These are phyloP conservation scores for Fusarium miscanthi DNA, from an alignment of 2,329 filamentous ascomycete species.

Conservation along the genomic window DNA sequence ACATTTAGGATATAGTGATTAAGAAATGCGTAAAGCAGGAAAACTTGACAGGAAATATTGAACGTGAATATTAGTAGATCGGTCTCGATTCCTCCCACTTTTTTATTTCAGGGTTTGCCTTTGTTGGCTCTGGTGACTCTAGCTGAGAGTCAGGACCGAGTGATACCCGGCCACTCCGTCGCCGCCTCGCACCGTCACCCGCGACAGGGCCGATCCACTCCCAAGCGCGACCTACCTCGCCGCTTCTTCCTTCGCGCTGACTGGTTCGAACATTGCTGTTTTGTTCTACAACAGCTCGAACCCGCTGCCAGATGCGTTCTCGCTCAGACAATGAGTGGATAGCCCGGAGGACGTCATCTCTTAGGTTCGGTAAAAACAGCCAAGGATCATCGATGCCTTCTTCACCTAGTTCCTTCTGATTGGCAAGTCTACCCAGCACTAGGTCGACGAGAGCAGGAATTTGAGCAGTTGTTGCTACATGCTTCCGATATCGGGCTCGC, in stretches of 20 bases:
- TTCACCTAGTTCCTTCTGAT: slow-evolving; percentile 84
- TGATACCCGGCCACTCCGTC: slow-evolving; percentile 65
- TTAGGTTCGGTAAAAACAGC: slow-evolving; percentile 86
- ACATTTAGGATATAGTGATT: slow-evolving; percentile 28
- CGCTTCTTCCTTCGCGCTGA: slow-evolving; percentile 74
- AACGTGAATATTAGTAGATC: slow-evolving; percentile 50
- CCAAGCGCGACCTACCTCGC: slow-evolving; percentile 74
- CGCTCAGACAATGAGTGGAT: slow-evolving; percentile 82
- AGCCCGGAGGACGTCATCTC: slow-evolving; percentile 88
- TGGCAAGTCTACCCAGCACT: slow-evolving; percentile 85
- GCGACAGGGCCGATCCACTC: slow-evolving; percentile 74
- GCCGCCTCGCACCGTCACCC: slow-evolving; percentile 57
- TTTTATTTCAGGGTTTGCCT: slow-evolving; percentile 44
- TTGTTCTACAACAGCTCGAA: slow-evolving; percentile 86
- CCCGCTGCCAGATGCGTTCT: slow-evolving; percentile 85
- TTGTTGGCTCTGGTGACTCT: slow-evolving; percentile 48
- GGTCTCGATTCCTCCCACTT: slow-evolving; percentile 58
- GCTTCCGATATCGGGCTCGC: slow-evolving; percentile 70
- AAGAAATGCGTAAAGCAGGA: slow-evolving; percentile 4
- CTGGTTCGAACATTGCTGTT: slow-evolving; percentile 89
- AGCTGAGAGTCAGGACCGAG: slow-evolving; percentile 53
- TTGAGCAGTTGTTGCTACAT: slow-evolving; percentile 73
- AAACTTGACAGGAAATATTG: slow-evolving; percentile 6
- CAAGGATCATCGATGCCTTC: slow-evolving; percentile 76
- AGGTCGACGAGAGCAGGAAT: slow-evolving; percentile 86